Evolutionary conservation across 192 early-diverging fungal species (phyloP).

Genomic region (Coemansia sp.): DNA sequence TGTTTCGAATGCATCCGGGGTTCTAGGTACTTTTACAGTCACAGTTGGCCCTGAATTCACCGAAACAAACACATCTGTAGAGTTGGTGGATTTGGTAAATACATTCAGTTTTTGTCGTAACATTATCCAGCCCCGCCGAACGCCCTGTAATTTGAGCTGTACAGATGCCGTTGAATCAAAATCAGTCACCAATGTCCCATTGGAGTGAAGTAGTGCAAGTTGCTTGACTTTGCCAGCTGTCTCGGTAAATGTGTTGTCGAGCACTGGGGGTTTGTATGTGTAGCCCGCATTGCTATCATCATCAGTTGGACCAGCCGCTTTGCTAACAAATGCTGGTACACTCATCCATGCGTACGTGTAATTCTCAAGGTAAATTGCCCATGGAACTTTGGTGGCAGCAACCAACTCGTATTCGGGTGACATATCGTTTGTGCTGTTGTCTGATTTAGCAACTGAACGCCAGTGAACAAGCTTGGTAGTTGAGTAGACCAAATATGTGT

Average conservation of each 20-base stretch:
- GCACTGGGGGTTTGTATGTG: not conserved
- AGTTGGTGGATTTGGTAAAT: too few species aligned
- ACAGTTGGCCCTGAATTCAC: too few species aligned
- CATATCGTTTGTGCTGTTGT: not conserved
- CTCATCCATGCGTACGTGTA: not conserved
- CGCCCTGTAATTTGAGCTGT: not conserved
- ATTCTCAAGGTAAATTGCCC: conserved; percentile 2
- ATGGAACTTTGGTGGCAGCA: conserved; percentile 1
- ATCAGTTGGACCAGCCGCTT: not conserved
- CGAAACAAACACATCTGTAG: too few species aligned
- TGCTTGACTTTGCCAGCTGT: not conserved
- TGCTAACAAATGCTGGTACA: not conserved
- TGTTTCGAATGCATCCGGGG: too few species aligned
- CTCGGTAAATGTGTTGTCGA: not conserved
- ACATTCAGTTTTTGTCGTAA: not conserved
- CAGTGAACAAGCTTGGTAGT: conserved; percentile 3
- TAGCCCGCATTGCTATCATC: not conserved
- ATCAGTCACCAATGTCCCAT: not conserved
- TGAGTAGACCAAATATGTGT: conserved; percentile 1
- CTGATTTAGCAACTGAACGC: not conserved
- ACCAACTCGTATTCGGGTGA: not conserved
- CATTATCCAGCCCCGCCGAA: not conserved
- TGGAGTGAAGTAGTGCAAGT: not conserved
- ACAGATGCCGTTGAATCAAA: not conserved
- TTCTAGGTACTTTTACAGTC: too few species aligned